Evolutionary conservation across 257 asterid genomes (phyloP), one percentile per base, ranked within the genome.

Genomic region (Haberlea rhodopensis): DNA sequence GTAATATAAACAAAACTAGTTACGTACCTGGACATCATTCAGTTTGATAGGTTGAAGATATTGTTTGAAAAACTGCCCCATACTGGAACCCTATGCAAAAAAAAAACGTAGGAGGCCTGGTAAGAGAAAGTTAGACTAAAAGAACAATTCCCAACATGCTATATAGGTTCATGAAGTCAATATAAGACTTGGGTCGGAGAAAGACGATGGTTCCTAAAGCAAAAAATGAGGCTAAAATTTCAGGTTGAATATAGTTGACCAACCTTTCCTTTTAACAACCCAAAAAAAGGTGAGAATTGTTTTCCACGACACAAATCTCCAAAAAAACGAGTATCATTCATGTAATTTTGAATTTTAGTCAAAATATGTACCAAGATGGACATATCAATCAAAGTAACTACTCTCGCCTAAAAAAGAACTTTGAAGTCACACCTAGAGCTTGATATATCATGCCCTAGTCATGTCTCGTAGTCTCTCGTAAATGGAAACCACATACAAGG

Each of bases 1-100:
- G 10, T 34, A 49, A 27, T 32, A 64, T 28, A 70, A 59, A 53
- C 55, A 55, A 40, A 43, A 67, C 16, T 22, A 46, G 68, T 72
- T 58, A 53, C 80, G 63, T 79, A 85, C 99, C 95, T 84, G 87
- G 75, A 86, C 85, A 62, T 87, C 91, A 53, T 94, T 94, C 84
- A 90, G 90, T 70, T 84, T 94, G 76, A 94, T 94, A 68, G 97
- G 96, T 78, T 88, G 90, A 22, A 94, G 99, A 86, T 90, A 94
- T 49, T 87, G 91, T 69, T 76, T 77, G 81, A 87, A 94, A 76
- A 90, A 94, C 79, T 90, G 99, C 72, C 99, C 97, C 95, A 94
- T 68, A 72, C 99, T 90, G 60, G 97, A 94, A 76, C 97, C 99
- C 95, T 94, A 74, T 51, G 32, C 57, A 43, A 8, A 64, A 73